These are phyloP conservation scores for Globisporangium canariense DNA, from an alignment of 352 stramenopile genomes.

Conservation along the genomic window DNA sequence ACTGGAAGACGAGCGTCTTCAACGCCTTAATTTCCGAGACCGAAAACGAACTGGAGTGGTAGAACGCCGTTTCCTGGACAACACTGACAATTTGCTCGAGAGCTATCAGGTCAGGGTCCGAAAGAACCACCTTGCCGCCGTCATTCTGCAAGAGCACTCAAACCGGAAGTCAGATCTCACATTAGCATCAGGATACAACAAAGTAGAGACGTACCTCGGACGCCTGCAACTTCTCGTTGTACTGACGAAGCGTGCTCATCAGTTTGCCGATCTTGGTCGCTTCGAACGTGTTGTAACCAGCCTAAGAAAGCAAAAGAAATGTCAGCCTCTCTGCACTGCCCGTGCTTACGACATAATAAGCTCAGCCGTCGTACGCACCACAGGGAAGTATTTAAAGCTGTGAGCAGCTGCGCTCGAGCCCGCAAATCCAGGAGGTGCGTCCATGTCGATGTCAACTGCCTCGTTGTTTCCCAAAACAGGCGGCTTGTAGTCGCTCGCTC, in stretches of 20 bases:
- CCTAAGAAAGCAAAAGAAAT: constrained; percentile 32
- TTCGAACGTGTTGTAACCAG: constrained; percentile 91
- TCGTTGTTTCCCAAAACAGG: constrained; percentile 58
- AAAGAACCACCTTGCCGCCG: constrained; percentile 25
- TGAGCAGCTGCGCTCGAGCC: constrained; percentile 12
- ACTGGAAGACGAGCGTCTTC: constrained; percentile 54
- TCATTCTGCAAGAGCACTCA: background rate
- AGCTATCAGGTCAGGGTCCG: constrained; percentile 46
- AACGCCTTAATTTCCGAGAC: constrained; percentile 58
- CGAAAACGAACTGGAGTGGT: constrained; percentile 89
- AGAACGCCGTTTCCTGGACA: constrained; percentile 84
- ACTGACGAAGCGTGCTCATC: constrained; percentile 87
- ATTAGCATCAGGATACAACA: constrained; percentile 37
- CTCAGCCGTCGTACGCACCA: constrained; percentile 22
- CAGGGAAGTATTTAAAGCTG: constrained; percentile 69
- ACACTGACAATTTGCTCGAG: constrained; percentile 60
- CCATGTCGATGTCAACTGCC: constrained; percentile 16
- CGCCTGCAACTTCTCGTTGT: constrained; percentile 75
- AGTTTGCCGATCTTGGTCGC: constrained; percentile 91
- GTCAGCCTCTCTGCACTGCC: constrained; percentile 21
- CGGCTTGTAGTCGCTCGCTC: constrained; percentile 72
- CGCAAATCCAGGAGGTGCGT: background rate
- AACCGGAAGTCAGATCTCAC: constrained; percentile 24
- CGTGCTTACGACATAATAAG: constrained; percentile 16
- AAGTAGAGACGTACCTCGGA: constrained; percentile 25